Evolutionary conservation across 108 stramenopile species (phyloP).

Genomic region (Skeletonema tropicum): DNA sequence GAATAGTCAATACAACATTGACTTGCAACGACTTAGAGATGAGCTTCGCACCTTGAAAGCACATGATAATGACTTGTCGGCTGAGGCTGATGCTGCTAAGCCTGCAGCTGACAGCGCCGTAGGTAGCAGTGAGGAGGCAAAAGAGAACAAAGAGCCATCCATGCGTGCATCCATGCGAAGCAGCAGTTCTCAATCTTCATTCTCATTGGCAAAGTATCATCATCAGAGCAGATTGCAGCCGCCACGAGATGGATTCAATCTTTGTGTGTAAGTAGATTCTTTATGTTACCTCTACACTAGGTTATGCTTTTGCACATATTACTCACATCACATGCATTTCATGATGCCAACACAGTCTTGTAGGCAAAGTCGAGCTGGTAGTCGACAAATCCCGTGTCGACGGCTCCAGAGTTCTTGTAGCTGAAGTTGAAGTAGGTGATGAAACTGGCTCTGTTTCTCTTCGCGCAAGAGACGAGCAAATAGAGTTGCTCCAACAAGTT

Average conservation of each 20-base stretch:
- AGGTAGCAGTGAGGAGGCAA: constrained; percentile 8
- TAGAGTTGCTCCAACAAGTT: constrained; percentile 69
- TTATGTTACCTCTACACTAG: neutral
- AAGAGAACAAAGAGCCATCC: constrained; percentile 16
- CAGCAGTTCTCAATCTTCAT: constrained; percentile 7
- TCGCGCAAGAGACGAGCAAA: constrained; percentile 86
- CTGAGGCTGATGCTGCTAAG: constrained; percentile 2
- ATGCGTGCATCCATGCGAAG: constrained; percentile 5
- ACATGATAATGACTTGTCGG: constrained; percentile 8
- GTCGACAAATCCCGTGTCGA: constrained; percentile 85
- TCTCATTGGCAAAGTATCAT: constrained; percentile 18
- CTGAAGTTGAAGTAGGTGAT: constrained; percentile 86
- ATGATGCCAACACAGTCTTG: constrained; percentile 49
- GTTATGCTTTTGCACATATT: neutral
- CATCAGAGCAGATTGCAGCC: constrained; percentile 75
- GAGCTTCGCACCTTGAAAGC: constrained; percentile 60
- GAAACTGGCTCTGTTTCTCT: constrained; percentile 77
- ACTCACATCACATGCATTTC: neutral
- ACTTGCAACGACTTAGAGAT: constrained; percentile 53
- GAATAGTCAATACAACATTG: constrained; percentile 61
- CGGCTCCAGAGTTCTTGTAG: constrained; percentile 75
- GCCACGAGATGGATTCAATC: constrained; percentile 80
- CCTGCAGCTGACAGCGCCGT: neutral
- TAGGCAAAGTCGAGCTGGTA: constrained; percentile 78
- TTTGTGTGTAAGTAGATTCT: constrained; percentile 76